phyloP scores from a whole-genome alignment of 345 rosid genomes.

The Hibiscus trionum region DNA sequence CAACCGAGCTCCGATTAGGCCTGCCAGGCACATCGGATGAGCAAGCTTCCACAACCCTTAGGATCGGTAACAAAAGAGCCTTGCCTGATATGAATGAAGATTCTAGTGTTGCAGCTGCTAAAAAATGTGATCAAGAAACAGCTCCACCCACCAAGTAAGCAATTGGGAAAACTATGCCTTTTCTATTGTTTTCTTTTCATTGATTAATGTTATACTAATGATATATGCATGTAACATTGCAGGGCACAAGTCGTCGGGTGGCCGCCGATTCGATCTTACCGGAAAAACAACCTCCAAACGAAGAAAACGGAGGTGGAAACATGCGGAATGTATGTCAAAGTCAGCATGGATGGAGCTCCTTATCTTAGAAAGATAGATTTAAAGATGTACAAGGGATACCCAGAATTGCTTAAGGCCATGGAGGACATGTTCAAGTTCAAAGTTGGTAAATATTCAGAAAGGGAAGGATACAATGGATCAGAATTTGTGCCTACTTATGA shows the following conservation, averaged over 20 bases:
- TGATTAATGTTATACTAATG: constrained; percentile 3
- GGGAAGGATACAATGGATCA: constrained; percentile 60
- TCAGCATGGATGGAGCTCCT: constrained; percentile 72
- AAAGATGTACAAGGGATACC: constrained; percentile 42
- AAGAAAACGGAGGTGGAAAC: constrained; percentile 26
- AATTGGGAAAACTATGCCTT: neutral
- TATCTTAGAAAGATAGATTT: constrained; percentile 67
- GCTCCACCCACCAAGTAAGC: constrained; percentile 34
- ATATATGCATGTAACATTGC: constrained; percentile 5
- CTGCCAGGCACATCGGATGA: constrained; percentile 25
- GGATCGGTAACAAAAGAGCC: constrained; percentile 28
- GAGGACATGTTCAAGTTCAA: constrained; percentile 63
- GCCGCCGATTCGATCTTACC: constrained; percentile 66
- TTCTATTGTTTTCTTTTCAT: neutral
- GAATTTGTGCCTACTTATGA: constrained; percentile 62
- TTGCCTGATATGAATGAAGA: constrained; percentile 27
- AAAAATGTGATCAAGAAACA: constrained; percentile 15
- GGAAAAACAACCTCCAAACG: constrained; percentile 39
- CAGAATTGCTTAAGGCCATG: constrained; percentile 47
- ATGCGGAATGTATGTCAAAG: constrained; percentile 46
- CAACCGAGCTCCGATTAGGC: constrained; percentile 43
- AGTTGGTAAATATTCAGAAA: constrained; percentile 43
- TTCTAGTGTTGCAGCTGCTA: neutral
- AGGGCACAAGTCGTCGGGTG: constrained; percentile 73
- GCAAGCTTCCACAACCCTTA: constrained; percentile 3